phyloP scores from a whole-genome alignment of 1,284 basidiomycete species.

The Melampsora larici-populina region DNA sequence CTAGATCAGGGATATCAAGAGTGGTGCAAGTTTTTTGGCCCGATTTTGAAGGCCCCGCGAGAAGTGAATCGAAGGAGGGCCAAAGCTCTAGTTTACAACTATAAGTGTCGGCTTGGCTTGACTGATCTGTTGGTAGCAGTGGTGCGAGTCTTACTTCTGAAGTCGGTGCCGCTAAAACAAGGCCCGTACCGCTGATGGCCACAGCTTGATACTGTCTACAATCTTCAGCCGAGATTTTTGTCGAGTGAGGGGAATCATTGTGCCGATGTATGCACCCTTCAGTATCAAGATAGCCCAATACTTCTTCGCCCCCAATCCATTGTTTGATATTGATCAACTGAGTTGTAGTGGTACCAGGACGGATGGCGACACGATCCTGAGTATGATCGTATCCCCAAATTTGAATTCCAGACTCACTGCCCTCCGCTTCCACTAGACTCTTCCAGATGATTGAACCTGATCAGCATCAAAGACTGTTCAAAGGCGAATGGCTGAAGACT shows the following conservation, averaged over 20 bases:
- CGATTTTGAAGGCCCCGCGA: not conserved
- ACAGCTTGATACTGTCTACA: slow-evolving; percentile 17
- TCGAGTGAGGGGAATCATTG: not conserved
- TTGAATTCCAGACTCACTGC: not conserved
- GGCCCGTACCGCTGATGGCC: slow-evolving; percentile 23
- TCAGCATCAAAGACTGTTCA: not conserved
- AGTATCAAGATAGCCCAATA: slow-evolving; percentile 26
- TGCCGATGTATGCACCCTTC: slow-evolving; percentile 23
- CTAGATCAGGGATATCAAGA: not conserved
- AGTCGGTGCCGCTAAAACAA: slow-evolving; percentile 16
- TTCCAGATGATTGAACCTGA: not conserved
- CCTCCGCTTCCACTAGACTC: not conserved
- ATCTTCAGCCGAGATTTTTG: not conserved
- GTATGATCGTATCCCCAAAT: not conserved
- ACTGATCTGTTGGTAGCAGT: not conserved
- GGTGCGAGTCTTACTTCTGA: not conserved
- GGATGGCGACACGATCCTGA: not conserved
- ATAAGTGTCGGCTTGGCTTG: not conserved
- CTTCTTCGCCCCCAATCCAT: slow-evolving; percentile 24
- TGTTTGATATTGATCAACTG: slow-evolving; percentile 9
- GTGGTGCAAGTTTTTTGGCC: not conserved
- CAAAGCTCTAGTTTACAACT: slow-evolving; percentile 15
- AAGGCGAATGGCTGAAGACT: not conserved
- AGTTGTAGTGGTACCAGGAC: not conserved
- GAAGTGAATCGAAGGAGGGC: slow-evolving; percentile 23